Percentiles rank a stretch among this genome's conserved stretches.
These are phyloP conservation scores for Bacidia gigantensis DNA, from an alignment of 495 filamentous ascomycete genomes.

Conservation along the genomic window DNA sequence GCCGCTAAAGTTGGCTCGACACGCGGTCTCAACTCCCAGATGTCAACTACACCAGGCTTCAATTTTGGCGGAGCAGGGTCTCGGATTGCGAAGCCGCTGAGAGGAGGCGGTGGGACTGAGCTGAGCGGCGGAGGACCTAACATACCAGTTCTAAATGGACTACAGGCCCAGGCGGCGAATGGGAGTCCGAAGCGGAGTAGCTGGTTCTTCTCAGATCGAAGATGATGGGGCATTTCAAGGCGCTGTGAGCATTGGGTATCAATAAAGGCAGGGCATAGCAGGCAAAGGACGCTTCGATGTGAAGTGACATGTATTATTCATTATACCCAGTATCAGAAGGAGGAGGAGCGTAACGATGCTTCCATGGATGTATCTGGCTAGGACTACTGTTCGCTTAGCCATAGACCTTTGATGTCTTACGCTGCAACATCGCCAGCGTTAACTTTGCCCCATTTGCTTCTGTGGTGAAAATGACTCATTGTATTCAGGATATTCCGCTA, in stretches of 20 bases:
- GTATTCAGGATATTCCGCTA: too few relatives aligned
- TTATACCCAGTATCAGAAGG: constrained; percentile 9
- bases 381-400: too few relatives aligned
- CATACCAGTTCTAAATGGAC: constrained; percentile 13
- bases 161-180: constrained; percentile 34
- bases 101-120: constrained; percentile 59
- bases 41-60: constrained; percentile 46
- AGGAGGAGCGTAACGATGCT: neutral
- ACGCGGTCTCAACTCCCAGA: constrained; percentile 60
- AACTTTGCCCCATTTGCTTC: too few relatives aligned
- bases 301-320: neutral
- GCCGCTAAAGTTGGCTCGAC: constrained; percentile 66
- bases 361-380: too few relatives aligned
- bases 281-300: constrained; percentile 1
- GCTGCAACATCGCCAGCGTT: too few relatives aligned
- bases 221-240: constrained; percentile 22
- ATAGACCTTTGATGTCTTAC: too few relatives aligned
- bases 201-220: constrained; percentile 27
- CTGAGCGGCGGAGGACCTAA: constrained; percentile 24
- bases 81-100: constrained; percentile 90
- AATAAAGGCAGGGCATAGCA: neutral
- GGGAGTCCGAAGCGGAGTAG: constrained; percentile 18
- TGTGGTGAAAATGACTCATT: too few relatives aligned
- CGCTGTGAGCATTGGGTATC: constrained; percentile 6
- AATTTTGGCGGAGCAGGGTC: constrained; percentile 61